Percentiles rank a stretch among this genome's conserved stretches.
phyloP scores from a whole-genome alignment of 192 early-diverging fungal species.

The Backusella australiensis region DNA sequence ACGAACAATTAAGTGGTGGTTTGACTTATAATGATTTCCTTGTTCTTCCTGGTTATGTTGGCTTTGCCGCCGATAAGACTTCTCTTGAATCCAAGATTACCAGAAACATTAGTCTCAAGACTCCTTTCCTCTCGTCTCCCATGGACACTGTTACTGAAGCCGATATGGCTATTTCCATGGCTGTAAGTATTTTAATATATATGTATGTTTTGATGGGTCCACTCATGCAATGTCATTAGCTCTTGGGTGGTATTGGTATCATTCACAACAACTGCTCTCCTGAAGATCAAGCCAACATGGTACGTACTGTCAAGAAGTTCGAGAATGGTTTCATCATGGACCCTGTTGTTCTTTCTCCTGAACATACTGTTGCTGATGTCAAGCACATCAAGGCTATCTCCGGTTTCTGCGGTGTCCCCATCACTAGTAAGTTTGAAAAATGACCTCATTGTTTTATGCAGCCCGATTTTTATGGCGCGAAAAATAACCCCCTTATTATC shows the following conservation, averaged over 20 bases:
- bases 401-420: constrained; percentile 96
- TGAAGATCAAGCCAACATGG: constrained; percentile 97
- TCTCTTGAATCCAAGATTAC: constrained; percentile 85
- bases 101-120: constrained; percentile 88
- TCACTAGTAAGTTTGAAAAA: constrained; percentile 63
- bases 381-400: constrained; percentile 79
- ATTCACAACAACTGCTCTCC: constrained; percentile 97
- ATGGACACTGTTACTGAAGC: constrained; percentile 99
- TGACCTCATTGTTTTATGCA: neutral
- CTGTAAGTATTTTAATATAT: constrained; percentile 50
- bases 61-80: constrained; percentile 86
- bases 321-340: constrained; percentile 99
- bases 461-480: neutral
- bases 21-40: constrained; percentile 99
- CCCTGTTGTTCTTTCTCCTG: constrained; percentile 81
- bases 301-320: constrained; percentile 95
- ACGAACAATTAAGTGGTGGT: constrained; percentile 76
- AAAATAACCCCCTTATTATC: neutral
- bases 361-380: constrained; percentile 84
- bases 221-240: constrained; percentile 24
- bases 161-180: constrained; percentile 97
- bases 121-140: constrained; percentile 91
- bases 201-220: neutral
- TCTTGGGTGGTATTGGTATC: constrained; percentile 92
- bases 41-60: constrained; percentile 93